Percentiles rank a stretch among this genome's conserved stretches.
Evolutionary conservation across 179 eudicot genomes (phyloP).

Genomic region (Silene coronaria): DNA sequence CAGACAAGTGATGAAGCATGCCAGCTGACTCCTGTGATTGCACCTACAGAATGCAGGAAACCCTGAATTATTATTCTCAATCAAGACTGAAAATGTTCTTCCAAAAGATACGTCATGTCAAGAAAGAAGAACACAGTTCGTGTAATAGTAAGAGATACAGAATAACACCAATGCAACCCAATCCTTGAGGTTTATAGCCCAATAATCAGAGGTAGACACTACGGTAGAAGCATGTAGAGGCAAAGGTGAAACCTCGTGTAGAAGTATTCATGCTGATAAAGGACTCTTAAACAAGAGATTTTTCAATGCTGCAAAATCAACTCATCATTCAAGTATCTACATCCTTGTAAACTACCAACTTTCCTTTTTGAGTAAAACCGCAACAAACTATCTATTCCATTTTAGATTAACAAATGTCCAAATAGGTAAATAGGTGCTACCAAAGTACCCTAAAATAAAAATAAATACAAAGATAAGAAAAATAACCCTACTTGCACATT

Average conservation of each 20-base stretch:
- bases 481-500: too few species aligned
- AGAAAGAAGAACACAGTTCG: neutral
- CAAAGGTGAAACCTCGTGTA: neutral
- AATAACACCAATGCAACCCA: neutral
- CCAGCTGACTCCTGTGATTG: conserved; percentile 95
- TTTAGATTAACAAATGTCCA: too few species aligned
- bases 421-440: too few species aligned
- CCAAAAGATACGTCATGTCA: conserved; percentile 11
- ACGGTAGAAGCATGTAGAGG: neutral
- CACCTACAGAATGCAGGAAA: conserved; percentile 56
- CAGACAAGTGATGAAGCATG: conserved; percentile 74
- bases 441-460: too few species aligned
- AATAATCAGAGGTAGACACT: too few species aligned
- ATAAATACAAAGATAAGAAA: too few species aligned
- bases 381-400: too few species aligned
- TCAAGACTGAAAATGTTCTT: neutral
- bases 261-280: neutral
- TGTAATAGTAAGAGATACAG: neutral
- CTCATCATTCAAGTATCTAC: conserved; percentile 9
- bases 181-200: conserved; percentile 1
- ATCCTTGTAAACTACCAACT: too few species aligned
- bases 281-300: neutral
- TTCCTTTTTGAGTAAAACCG: too few species aligned
- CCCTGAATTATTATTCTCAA: conserved; percentile 30
- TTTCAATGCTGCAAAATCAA: neutral